Evolutionary conservation across 768 basidiomycete species (phyloP).

Genomic region (Panellus pusillus): DNA sequence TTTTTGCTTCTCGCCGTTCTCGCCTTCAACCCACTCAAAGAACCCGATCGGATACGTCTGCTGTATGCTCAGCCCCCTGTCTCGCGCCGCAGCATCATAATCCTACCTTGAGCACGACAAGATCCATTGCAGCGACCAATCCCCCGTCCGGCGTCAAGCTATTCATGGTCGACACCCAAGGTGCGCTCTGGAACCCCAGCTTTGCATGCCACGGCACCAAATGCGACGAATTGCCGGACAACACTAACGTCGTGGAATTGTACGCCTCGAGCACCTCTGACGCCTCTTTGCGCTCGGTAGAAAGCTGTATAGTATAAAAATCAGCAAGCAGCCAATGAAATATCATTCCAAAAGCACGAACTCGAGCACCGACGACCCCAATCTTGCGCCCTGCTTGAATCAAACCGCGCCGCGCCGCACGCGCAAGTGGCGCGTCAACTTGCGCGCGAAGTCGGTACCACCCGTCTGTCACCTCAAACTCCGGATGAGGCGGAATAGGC

Average conservation of each 20-base stretch:
- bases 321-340: neutral
- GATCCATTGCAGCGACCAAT: conserved; percentile 66
- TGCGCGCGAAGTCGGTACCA: conserved; percentile 88
- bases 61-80: neutral
- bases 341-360: conserved; percentile 35
- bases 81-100: neutral
- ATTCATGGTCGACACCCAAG: conserved; percentile 73
- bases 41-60: conserved; percentile 77
- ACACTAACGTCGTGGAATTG: conserved; percentile 57
- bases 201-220: conserved; percentile 87
- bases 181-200: conserved; percentile 71
- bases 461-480: conserved; percentile 93
- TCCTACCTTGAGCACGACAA: conserved; percentile 66
- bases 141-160: conserved; percentile 86
- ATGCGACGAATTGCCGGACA: conserved; percentile 85
- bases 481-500: conserved; percentile 43
- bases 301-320: conserved; percentile 46
- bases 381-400: conserved; percentile 84
- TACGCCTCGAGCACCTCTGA: conserved; percentile 83
- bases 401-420: conserved; percentile 65
- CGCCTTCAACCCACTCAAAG: conserved; percentile 61
- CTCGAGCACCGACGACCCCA: conserved; percentile 75
- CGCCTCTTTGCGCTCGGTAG: conserved; percentile 71
- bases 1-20: conserved; percentile 47
- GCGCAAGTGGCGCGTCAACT: conserved; percentile 69